phyloP scores from a whole-genome alignment of 2,329 filamentous ascomycete species.

The Periconia sp. region DNA sequence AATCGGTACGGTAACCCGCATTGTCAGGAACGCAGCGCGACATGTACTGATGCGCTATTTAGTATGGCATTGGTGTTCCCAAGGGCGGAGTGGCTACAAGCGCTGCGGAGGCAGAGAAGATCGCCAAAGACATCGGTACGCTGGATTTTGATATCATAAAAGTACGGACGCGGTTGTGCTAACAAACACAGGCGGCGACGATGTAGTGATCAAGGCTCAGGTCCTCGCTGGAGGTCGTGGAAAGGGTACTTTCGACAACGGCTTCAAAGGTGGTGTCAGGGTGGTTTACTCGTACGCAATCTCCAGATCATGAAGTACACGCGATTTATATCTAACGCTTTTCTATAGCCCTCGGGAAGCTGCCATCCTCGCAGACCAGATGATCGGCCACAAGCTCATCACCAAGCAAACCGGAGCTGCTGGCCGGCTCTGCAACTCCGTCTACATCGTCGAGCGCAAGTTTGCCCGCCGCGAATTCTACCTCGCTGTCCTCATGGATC shows the following conservation, averaged over 20 bases:
- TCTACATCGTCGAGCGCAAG: constrained; percentile 99
- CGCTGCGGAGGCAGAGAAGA: constrained; percentile 83
- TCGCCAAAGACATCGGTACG: constrained; percentile 85
- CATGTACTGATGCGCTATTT: constrained; percentile 30
- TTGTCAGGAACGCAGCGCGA: constrained; percentile 7
- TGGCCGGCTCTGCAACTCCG: constrained; percentile 92
- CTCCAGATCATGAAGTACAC: constrained; percentile 3
- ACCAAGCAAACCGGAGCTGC: constrained; percentile 97
- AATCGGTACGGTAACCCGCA: constrained; percentile 51
- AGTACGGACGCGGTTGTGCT: constrained; percentile 23
- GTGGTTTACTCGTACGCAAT: constrained; percentile 86
- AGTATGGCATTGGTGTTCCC: constrained; percentile 95
- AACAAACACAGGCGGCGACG: constrained; percentile 65
- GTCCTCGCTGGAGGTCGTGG: constrained; percentile 96
- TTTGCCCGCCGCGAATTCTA: constrained; percentile 99
- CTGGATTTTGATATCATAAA: constrained; percentile 11
- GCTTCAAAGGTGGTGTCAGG: constrained; percentile 96
- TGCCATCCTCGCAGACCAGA: constrained; percentile 97
- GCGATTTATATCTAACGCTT: constrained; percentile 13
- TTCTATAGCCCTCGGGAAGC: constrained; percentile 72
- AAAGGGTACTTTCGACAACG: constrained; percentile 97
- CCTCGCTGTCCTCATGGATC: constrained; percentile 98
- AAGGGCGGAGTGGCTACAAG: constrained; percentile 83
- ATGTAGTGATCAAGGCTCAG: constrained; percentile 99
- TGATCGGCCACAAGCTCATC: constrained; percentile 99